Base-by-base conservation (phyloP, 2,329 filamentous ascomycete genomes). In the Exophiala sideris region DNA sequence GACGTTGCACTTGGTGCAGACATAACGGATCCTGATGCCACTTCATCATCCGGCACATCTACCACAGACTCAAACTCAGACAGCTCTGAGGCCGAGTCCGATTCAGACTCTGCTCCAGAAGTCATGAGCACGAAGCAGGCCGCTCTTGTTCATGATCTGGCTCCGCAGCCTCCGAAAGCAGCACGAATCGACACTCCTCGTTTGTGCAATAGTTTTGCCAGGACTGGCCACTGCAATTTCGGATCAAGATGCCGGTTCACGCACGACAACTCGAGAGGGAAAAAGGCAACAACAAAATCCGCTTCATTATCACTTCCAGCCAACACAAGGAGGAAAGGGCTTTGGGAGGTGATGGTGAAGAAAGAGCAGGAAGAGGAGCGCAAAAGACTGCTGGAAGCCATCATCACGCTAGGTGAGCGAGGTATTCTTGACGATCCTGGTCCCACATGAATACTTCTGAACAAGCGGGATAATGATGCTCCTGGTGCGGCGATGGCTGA, bases 331-430 rank as follows among this genome's bases (percentile, higher is more conserved):
- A 56, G 72, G 54, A 73, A 75, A 61, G 70, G 73, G 29, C 65
- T 78, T 47, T 70, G 71, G 49, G 71, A 76, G 57, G 67, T 71
- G 71, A 68, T 77, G 51, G 60, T 76, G 39, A 70, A 69, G 33
- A 70, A 69, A 45, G 71, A 76, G 61, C 68, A 69, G 48, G 68
- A 72, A 51, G 73, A 76, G 29, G 70, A 73, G 34, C 65, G 72
- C 50, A 70, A 67, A 42, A 69, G 66, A 39, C 66, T 71, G 9
- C 72, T 76, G 69, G 67, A 70, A 57, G 70, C 69, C 39, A 76
- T 77, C 52, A 57, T 64, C 48, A 71, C 66, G 66, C 61, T 77
- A 6, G 74, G 74, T 1, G 68, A 74, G 40, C 67, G 69, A 44
- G 72, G 73, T 32, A 40, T 71, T 38, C 65, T 76, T 16, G 68